Percentiles rank a stretch among this genome's conserved stretches.
phyloP scores from a whole-genome alignment of 2,329 filamentous ascomycete species.

The Colletotrichum filicis region DNA sequence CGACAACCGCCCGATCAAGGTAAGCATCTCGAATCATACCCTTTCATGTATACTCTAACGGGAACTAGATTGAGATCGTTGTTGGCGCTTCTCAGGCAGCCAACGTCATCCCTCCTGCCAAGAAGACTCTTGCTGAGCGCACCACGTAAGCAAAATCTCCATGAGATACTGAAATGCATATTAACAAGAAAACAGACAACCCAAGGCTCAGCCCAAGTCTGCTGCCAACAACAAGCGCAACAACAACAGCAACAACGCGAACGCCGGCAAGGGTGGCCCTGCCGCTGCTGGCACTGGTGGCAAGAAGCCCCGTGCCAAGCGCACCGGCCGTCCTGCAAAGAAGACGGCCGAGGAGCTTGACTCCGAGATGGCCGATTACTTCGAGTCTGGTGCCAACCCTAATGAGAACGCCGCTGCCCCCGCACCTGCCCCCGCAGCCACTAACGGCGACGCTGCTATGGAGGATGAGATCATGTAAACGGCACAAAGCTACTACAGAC shows the following conservation, averaged over 20 bases:
- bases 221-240: slow-evolving; percentile 77
- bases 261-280: slow-evolving; percentile 53
- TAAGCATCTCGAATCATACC: slow-evolving; percentile 50
- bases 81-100: slow-evolving; percentile 80
- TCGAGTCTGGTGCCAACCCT: slow-evolving; percentile 61
- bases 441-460: slow-evolving; percentile 70
- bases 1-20: slow-evolving; percentile 91
- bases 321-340: slow-evolving; percentile 74
- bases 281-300: slow-evolving; percentile 57
- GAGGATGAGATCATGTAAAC: slow-evolving; percentile 70
- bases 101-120: slow-evolving; percentile 70
- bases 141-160: slow-evolving; percentile 65
- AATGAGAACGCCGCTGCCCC: slow-evolving; percentile 58
- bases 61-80: slow-evolving; percentile 84
- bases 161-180: background rate
- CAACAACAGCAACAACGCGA: slow-evolving; percentile 59
- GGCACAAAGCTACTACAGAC: background rate
- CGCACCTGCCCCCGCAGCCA: slow-evolving; percentile 56
- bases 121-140: slow-evolving; percentile 84
- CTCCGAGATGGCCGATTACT: slow-evolving; percentile 98
- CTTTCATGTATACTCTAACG: slow-evolving; percentile 36
- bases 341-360: slow-evolving; percentile 97
- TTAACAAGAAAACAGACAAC: slow-evolving; percentile 55
- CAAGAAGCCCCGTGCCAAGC: slow-evolving; percentile 64
- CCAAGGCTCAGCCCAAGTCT: slow-evolving; percentile 83